A percentile compares a stretch with the other conserved stretches of the same genome.
phyloP scores from a whole-genome alignment of 2,329 filamentous ascomycete species.

The Colletotrichum zoysiae region DNA sequence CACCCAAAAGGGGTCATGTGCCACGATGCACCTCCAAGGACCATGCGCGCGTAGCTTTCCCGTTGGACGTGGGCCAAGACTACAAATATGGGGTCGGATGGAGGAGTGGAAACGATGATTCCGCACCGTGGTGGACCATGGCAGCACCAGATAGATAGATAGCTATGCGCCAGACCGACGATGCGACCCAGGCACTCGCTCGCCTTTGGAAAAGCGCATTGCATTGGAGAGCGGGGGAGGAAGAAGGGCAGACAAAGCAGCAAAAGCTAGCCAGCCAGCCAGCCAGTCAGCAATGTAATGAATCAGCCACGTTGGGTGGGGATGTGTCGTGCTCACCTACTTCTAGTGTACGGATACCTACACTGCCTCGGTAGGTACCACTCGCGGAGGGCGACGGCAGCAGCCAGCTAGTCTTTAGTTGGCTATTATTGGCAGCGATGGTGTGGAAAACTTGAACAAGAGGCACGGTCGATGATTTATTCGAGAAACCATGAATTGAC shows the following conservation, averaged over 20 bases:
- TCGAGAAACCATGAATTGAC: neutral
- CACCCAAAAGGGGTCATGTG: slow-evolving; percentile 23
- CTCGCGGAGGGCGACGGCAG: slow-evolving; percentile 12
- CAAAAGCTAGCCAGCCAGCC: neutral
- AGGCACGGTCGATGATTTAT: neutral
- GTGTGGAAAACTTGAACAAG: neutral
- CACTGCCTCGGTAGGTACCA: neutral
- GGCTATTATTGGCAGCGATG: slow-evolving; percentile 1
- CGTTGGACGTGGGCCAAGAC: slow-evolving; percentile 15
- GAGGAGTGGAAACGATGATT: neutral
- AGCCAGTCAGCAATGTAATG: slow-evolving; percentile 12
- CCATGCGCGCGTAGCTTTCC: slow-evolving; percentile 13
- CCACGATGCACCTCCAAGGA: slow-evolving; percentile 16
- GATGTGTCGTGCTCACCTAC: slow-evolving; percentile 35
- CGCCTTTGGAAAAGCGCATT: neutral
- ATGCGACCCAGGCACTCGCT: slow-evolving; percentile 5
- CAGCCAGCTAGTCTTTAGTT: neutral
- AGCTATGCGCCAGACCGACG: neutral
- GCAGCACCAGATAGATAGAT: neutral
- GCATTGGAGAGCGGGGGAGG: neutral
- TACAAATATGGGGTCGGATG: neutral
- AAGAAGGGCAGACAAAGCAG: neutral
- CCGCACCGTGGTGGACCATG: slow-evolving; percentile 5
- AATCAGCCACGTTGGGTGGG: neutral
- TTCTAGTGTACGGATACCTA: too few species aligned